Percentiles rank a stretch among this genome's conserved stretches.
Evolutionary conservation across 306 rosid species (phyloP).

Genomic region (Castanea sativa): DNA sequence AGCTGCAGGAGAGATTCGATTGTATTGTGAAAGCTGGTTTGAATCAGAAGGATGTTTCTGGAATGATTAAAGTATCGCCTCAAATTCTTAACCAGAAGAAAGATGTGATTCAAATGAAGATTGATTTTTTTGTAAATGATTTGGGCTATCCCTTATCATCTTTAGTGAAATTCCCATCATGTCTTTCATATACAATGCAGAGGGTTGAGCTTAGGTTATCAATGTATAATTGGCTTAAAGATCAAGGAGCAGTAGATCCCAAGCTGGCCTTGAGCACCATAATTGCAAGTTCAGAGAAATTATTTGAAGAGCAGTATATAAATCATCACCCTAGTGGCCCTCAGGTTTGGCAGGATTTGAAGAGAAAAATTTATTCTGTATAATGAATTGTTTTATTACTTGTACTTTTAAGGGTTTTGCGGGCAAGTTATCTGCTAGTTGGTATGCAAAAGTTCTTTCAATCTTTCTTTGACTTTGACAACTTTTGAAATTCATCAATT

Average conservation of each 20-base stretch:
- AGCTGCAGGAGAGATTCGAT: conserved; percentile 78
- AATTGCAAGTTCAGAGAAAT: conserved; percentile 46
- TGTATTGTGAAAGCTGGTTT: conserved; percentile 70
- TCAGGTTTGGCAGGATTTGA: conserved; percentile 62
- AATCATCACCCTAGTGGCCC: conserved; percentile 64
- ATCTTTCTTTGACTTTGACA: neutral
- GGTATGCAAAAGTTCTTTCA: neutral
- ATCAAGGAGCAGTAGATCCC: conserved; percentile 35
- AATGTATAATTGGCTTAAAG: conserved; percentile 73
- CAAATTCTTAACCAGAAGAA: conserved; percentile 67
- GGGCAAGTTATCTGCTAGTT: neutral
- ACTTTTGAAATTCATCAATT: neutral
- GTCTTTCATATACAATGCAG: conserved; percentile 39
- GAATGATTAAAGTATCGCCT: conserved; percentile 53
- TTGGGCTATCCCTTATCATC: conserved; percentile 61
- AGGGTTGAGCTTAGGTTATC: conserved; percentile 61
- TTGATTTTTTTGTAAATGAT: conserved; percentile 49
- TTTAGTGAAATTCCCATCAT: conserved; percentile 53
- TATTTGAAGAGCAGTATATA: conserved; percentile 41
- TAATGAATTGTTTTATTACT: neutral
- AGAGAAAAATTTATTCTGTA: conserved; percentile 33
- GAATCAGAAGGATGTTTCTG: conserved; percentile 39
- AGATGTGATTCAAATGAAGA: conserved; percentile 46
- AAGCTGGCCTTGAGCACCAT: conserved; percentile 62
- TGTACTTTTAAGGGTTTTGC: neutral